Evolutionary conservation across 768 basidiomycete genomes (phyloP).

Genomic region (Podaxis sp.): DNA sequence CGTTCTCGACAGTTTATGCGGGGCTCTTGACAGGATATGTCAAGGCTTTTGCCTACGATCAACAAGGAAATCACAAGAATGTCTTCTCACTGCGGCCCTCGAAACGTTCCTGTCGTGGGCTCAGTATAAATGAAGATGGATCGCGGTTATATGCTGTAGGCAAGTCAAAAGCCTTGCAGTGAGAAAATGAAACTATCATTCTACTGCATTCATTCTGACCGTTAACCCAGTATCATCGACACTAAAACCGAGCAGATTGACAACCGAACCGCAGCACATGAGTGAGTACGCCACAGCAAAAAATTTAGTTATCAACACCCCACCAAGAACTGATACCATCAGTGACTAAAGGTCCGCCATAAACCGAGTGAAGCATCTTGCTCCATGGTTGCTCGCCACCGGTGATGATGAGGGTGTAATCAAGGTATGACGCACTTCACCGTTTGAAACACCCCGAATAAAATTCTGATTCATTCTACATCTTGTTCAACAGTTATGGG

Average conservation of each 20-base stretch:
- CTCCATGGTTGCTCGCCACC: slow-evolving; percentile 72
- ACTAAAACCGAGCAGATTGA: slow-evolving; percentile 53
- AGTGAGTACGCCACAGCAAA: slow-evolving; percentile 46
- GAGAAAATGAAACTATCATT: slow-evolving; percentile 29
- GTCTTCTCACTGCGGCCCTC: slow-evolving; percentile 70
- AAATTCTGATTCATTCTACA: not conserved
- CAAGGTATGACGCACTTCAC: slow-evolving; percentile 53
- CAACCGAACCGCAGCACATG: slow-evolving; percentile 57
- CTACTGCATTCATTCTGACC: slow-evolving; percentile 18
- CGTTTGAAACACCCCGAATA: slow-evolving; percentile 4
- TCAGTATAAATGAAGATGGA: slow-evolving; percentile 70
- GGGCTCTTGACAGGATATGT: slow-evolving; percentile 82
- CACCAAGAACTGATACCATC: slow-evolving; percentile 28
- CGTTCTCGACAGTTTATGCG: slow-evolving; percentile 65
- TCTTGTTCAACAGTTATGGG: slow-evolving; percentile 73
- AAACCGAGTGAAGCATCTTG: slow-evolving; percentile 77
- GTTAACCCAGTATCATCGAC: slow-evolving; percentile 58
- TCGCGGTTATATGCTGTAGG: slow-evolving; percentile 72
- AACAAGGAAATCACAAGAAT: slow-evolving; percentile 56
- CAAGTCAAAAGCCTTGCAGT: slow-evolving; percentile 81
- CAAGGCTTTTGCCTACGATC: slow-evolving; percentile 79
- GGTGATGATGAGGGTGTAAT: slow-evolving; percentile 95
- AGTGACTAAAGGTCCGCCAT: slow-evolving; percentile 67
- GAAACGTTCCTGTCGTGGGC: slow-evolving; percentile 79
- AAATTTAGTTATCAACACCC: not conserved